Evolutionary conservation across 2,329 filamentous ascomycete genomes (phyloP), one percentile per base, ranked within the genome.

Genomic region (Pseudopithomyces maydicus): DNA sequence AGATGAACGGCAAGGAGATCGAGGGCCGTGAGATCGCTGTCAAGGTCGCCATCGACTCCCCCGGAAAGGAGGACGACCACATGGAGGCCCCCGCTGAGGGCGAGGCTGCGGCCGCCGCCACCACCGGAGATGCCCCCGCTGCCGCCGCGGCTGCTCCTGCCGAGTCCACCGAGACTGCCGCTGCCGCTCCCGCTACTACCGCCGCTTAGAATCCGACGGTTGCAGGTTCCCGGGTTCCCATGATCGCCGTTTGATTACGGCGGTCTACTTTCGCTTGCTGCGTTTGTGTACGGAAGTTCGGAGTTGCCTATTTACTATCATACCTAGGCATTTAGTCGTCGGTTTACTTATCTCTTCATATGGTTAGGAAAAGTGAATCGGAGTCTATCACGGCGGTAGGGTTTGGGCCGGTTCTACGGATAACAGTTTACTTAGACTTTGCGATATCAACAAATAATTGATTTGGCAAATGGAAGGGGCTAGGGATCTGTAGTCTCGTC

Each of bases 1-100:
- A 99, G 85, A 99, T 99, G 95, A 97, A 99, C 81, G 95, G 92
- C 82, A 98, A 97, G 88, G 91, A 97, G 78, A 95, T 99, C 68
- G 95, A 98, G 80, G 95, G 94, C 65, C 94, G 95, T 74, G 94
- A 98, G 84, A 99, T 99, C 70, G 95, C 95, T 65, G 95, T 99
- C 86, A 99, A 99, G 90, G 93, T 99, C 77, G 95, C 95, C 76
- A 98, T 99, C 75, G 95, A 99, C 84, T 97, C 92, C 85, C 95
- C 95, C 65, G 94, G 96, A 82, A 99, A 98, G 90, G 94, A 97
- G 81, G 94, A 97, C 77, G 87, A 90, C 73, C 89, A 84, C 68
- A 78, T 81, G 56, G 81, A 80, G 63, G 80, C 58, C 43, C 76
- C 78, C 49, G 65, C 72, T 54, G 80, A 83, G 53, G 74, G 70